Percentiles rank a stretch among this genome's conserved stretches.
Conservation (phyloP, 768 basidiomycete species). For the Collybiopsis luxurians region DNA sequence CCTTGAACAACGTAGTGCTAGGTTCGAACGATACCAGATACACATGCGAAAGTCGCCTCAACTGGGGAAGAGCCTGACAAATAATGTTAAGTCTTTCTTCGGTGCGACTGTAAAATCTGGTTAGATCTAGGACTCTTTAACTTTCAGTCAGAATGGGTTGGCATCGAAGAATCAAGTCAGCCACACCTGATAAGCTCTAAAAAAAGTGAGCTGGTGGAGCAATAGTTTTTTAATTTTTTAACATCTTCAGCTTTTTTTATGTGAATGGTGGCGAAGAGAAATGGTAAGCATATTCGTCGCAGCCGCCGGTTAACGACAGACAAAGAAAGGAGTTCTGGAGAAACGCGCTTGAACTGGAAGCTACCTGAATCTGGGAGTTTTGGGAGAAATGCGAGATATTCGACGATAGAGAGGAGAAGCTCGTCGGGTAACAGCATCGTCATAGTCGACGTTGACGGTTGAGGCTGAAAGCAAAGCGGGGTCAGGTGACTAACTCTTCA, state of each 20-base stretch:
- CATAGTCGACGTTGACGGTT: no score
- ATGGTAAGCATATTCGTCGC: neutral
- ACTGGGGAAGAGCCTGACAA: neutral
- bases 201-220: neutral
- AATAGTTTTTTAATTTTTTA: neutral
- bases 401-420: neutral
- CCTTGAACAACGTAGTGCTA: neutral
- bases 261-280: neutral
- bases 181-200: neutral
- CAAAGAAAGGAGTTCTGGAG: neutral
- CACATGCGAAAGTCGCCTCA: neutral
- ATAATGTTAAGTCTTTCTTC: neutral
- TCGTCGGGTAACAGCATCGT: neutral
- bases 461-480: no score
- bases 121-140: neutral
- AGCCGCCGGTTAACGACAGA: neutral
- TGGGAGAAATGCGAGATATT: neutral
- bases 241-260: neutral
- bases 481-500: no score
- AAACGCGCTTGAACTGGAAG: neutral
- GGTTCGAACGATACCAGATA: neutral
- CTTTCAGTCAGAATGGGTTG: no score
- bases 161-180: neutral
- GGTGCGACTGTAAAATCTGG: neutral
- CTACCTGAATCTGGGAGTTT: neutral